Conservation (phyloP, 2,329 filamentous ascomycete species). For the Taxawa tesnikishii region DNA sequence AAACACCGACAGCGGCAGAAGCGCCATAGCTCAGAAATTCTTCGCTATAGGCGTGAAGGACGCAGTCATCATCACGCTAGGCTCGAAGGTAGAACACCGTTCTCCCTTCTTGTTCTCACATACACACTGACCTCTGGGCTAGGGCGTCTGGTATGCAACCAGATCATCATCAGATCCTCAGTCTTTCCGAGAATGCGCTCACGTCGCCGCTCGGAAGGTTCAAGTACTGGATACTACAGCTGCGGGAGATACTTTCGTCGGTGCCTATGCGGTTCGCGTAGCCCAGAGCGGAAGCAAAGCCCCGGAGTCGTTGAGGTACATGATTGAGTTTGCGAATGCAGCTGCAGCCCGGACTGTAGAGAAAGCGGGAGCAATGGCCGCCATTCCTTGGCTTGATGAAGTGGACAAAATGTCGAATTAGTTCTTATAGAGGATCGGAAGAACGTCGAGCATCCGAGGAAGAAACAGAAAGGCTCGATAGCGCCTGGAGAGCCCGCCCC, state of each 20-base stretch:
- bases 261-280: constrained; percentile 66
- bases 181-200: constrained; percentile 8
- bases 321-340: constrained; percentile 47
- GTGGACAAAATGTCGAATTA: too few relatives aligned
- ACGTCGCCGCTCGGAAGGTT: constrained; percentile 48
- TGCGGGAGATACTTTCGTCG: constrained; percentile 89
- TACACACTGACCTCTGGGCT: constrained; percentile 11
- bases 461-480: too few relatives aligned
- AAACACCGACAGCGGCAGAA: constrained; percentile 15
- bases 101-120: too few relatives aligned
- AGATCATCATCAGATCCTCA: constrained; percentile 8
- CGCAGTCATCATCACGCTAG: constrained; percentile 76
- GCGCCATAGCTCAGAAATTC: constrained; percentile 40
- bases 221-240: constrained; percentile 85
- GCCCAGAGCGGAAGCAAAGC: constrained; percentile 38
- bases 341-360: constrained; percentile 57
- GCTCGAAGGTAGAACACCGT: constrained; percentile 51
- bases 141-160: constrained; percentile 17
- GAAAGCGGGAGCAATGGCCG: constrained; percentile 50
- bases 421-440: too few relatives aligned
- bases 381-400: constrained; percentile 54
- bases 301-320: constrained; percentile 38
- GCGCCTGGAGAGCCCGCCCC: too few relatives aligned
- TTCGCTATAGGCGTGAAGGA: constrained; percentile 57
- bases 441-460: too few relatives aligned